A percentile compares a stretch with the other conserved stretches of the same genome.
Evolutionary conservation across 306 rosid genomes (phyloP).

Genomic region (Cicer arietinum): DNA sequence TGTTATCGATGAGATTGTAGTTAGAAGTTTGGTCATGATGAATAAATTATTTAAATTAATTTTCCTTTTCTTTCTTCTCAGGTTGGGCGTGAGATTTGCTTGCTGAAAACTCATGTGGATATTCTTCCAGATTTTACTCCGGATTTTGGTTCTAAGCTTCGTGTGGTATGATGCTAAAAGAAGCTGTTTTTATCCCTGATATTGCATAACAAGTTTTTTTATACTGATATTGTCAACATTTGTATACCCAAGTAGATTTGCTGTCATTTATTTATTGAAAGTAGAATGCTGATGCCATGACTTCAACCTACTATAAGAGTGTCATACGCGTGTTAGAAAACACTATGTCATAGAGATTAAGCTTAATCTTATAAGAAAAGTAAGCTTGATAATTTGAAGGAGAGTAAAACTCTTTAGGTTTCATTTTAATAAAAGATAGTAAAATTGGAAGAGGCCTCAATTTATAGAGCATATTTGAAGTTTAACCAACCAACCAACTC

Average conservation of each 20-base stretch:
- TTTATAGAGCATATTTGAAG: no score
- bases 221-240: not conserved
- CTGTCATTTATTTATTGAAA: constrained; percentile 6
- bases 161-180: constrained; percentile 55
- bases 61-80: constrained; percentile 44
- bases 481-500: no score
- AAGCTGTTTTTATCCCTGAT: not conserved
- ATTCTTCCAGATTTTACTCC: constrained; percentile 87
- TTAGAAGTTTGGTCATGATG: constrained; percentile 8
- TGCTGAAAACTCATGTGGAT: constrained; percentile 92
- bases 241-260: constrained; percentile 4
- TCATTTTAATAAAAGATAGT: no score
- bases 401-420: no score
- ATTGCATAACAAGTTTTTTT: constrained; percentile 14
- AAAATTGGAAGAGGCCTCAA: no score
- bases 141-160: constrained; percentile 85
- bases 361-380: no score
- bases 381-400: no score
- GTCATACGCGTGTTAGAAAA: not conserved
- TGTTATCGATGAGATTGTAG: constrained; percentile 15
- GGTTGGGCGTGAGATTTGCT: constrained; percentile 93
- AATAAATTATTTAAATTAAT: not conserved
- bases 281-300: not conserved
- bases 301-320: constrained; percentile 22
- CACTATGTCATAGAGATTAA: no score